Evolutionary conservation across 2,329 filamentous ascomycete genomes (phyloP).

Genomic region (Aspergillus sp.): DNA sequence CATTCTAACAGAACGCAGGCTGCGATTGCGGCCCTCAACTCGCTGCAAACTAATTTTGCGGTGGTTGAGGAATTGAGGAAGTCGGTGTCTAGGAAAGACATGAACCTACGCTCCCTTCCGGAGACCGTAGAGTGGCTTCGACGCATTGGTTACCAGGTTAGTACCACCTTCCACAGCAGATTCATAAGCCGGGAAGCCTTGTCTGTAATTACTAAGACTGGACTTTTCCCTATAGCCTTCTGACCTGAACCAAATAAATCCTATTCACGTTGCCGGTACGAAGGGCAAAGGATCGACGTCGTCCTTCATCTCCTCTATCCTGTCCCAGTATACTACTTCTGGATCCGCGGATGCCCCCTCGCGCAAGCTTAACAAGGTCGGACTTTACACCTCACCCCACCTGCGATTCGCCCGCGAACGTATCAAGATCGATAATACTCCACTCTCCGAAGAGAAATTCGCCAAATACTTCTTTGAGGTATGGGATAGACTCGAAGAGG

Average conservation of each 20-base stretch:
- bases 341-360: slow-evolving; percentile 24
- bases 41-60: slow-evolving; percentile 76
- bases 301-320: slow-evolving; percentile 77
- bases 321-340: slow-evolving; percentile 60
- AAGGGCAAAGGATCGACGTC: slow-evolving; percentile 93
- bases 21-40: slow-evolving; percentile 73
- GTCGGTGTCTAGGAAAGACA: slow-evolving; percentile 61
- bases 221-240: slow-evolving; percentile 52
- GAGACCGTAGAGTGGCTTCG: slow-evolving; percentile 79
- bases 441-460: slow-evolving; percentile 69
- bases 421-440: slow-evolving; percentile 74
- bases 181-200: neutral
- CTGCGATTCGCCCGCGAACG: slow-evolving; percentile 80
- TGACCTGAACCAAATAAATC: slow-evolving; percentile 61
- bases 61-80: slow-evolving; percentile 76
- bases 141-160: slow-evolving; percentile 73
- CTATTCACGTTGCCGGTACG: slow-evolving; percentile 85
- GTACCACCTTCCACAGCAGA: slow-evolving; percentile 33
- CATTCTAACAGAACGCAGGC: slow-evolving; percentile 48
- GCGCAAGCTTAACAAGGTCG: slow-evolving; percentile 58
- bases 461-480: slow-evolving; percentile 78
- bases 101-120: slow-evolving; percentile 75
- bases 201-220: slow-evolving; percentile 7
- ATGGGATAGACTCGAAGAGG: slow-evolving; percentile 68
- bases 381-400: slow-evolving; percentile 84